phyloP scores from a whole-genome alignment of 768 basidiomycete genomes.

The Hypsizygus marmoreus region DNA sequence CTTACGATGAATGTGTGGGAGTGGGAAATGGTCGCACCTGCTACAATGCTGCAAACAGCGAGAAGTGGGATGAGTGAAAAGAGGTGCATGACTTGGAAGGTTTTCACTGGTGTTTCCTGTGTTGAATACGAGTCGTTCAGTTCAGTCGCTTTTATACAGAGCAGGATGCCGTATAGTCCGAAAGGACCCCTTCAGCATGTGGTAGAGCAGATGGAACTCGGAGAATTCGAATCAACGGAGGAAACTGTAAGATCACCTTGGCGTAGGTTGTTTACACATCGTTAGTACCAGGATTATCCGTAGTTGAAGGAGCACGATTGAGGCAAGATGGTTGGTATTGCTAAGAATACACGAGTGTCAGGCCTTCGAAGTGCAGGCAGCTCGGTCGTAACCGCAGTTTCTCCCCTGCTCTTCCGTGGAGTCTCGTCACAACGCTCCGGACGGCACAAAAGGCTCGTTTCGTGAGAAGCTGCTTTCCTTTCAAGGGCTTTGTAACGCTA shows the following conservation, averaged over 20 bases:
- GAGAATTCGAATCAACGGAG: background rate
- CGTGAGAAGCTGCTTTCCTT: constrained; percentile 17
- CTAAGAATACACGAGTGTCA: constrained; percentile 11
- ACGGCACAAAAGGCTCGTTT: background rate
- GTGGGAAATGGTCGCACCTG: constrained; percentile 16
- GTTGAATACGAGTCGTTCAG: background rate
- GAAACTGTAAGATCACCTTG: constrained; percentile 4
- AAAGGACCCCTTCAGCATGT: constrained; percentile 2
- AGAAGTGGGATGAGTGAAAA: constrained; percentile 14
- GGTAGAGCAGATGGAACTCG: background rate
- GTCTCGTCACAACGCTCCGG: background rate
- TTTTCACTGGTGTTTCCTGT: too few relatives aligned
- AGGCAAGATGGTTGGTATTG: background rate
- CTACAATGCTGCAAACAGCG: constrained; percentile 9
- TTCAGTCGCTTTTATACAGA: constrained; percentile 6
- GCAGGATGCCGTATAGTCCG: constrained; percentile 4
- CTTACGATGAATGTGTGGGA: too few relatives aligned
- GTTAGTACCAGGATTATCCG: background rate
- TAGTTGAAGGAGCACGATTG: background rate
- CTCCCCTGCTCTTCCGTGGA: constrained; percentile 18
- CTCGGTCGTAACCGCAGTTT: constrained; percentile 17
- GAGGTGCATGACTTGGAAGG: constrained; percentile 9
- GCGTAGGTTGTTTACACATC: background rate
- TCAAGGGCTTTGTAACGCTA: background rate
- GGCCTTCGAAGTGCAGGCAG: constrained; percentile 1